These are phyloP conservation scores for Sphenostylis stenocarpa DNA, from an alignment of 306 rosid species.

Conservation along the genomic window DNA sequence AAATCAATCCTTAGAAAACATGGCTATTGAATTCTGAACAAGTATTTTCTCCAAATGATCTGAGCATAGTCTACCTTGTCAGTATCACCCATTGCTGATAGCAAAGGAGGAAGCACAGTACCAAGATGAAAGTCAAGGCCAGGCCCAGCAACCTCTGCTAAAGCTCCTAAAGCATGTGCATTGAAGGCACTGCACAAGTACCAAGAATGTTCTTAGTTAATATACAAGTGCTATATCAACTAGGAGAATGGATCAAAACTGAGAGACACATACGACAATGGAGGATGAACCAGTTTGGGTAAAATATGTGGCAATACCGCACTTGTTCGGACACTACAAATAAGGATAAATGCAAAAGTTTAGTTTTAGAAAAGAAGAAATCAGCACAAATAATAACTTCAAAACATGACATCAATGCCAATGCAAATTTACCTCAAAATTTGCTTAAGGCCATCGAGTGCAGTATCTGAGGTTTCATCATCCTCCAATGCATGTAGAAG, in stretches of 20 bases:
- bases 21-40: conserved; percentile 9
- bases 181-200: conserved; percentile 71
- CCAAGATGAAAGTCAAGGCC: conserved; percentile 84
- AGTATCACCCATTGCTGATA: conserved; percentile 73
- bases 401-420: not conserved
- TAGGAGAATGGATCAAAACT: conserved; percentile 25
- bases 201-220: conserved; percentile 9
- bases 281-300: conserved; percentile 92
- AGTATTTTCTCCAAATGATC: conserved; percentile 10
- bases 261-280: conserved; percentile 70
- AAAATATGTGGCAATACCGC: conserved; percentile 95
- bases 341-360: conserved; percentile 24
- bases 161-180: conserved; percentile 98
- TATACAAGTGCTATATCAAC: not conserved
- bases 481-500: conserved; percentile 95
- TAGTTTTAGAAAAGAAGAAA: conserved; percentile 22
- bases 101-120: conserved; percentile 88
- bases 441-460: conserved; percentile 98
- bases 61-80: conserved; percentile 50
- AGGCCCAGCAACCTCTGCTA: conserved; percentile 97
- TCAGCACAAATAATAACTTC: conserved; percentile 4
- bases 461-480: conserved; percentile 87
- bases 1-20: conserved; percentile 18
- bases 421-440: conserved; percentile 67
- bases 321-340: conserved; percentile 78